Evolutionary conservation across 108 stramenopile genomes (phyloP).

Genomic region (Pseudonitzschia multistriata): DNA sequence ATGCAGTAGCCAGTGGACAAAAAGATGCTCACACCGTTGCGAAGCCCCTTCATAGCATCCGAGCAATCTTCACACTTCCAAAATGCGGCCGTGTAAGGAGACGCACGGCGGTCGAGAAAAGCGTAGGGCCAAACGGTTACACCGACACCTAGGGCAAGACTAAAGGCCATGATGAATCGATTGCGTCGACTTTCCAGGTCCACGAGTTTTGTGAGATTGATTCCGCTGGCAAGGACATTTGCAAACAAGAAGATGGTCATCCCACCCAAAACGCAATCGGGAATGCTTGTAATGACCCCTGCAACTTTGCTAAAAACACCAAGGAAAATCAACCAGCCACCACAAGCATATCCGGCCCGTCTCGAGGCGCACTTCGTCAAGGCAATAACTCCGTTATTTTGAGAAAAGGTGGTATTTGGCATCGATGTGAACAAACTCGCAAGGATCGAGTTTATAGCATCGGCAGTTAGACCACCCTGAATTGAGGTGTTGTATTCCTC

Average conservation of each 20-base stretch:
- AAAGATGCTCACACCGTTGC: constrained; percentile 65
- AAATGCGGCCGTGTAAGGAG: constrained; percentile 61
- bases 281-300: constrained; percentile 74
- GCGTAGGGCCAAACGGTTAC: constrained; percentile 74
- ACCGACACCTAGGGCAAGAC: constrained; percentile 60
- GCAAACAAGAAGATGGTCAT: constrained; percentile 73
- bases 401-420: constrained; percentile 58
- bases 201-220: constrained; percentile 41
- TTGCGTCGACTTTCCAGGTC: constrained; percentile 51
- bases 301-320: constrained; percentile 75
- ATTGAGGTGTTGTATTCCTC: constrained; percentile 30
- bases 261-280: constrained; percentile 79
- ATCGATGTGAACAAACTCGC: constrained; percentile 38
- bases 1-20: constrained; percentile 71
- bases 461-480: constrained; percentile 48
- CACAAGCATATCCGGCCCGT: constrained; percentile 40
- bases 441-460: constrained; percentile 46
- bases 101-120: constrained; percentile 56
- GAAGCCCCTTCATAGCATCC: constrained; percentile 55
- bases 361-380: constrained; percentile 51
- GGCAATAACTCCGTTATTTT: constrained; percentile 55
- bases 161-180: constrained; percentile 61
- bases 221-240: constrained; percentile 58
- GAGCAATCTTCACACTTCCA: constrained; percentile 60
- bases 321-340: constrained; percentile 66